Base-by-base conservation (phyloP, 495 filamentous ascomycete species). In the Trichoderma asperelloides region DNA sequence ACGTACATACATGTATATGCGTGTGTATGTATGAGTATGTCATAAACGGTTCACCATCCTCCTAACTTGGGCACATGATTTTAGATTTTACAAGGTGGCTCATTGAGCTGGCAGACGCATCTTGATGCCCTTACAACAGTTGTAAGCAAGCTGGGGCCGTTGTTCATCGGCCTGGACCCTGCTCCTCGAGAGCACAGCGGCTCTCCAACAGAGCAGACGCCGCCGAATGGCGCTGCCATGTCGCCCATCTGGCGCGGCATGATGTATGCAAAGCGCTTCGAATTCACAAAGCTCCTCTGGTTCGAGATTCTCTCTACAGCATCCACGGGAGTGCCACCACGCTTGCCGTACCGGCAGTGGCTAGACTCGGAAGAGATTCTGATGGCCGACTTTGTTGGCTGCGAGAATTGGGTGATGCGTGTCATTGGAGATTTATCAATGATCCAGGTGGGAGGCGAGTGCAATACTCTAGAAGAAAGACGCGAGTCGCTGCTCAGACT, bases 401-500 rank as follows among this genome's bases (percentile, higher is more conserved):
- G 55, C 21, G 9, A 60, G 23, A 60, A 60, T 30, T 60, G 55
- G 55, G 55, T 60, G 23, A 60, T 60, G 55, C 55, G 55, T 30
- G 55, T 30, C 23, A 60, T 60, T 60, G 55, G 55, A 13, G 55
- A 60, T 25, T 60, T 60, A 25, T 60, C 55, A 9, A 30, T 60
- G 27, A 60, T 60, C 21, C 23, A 60, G 23, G 23, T 16, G 9
- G 23, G 27, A 27, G 23, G 21, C 9, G 23, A 60, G 12, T 60
- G 55, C 25, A 18, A 12, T 13, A 21, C 23, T 18, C 9, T 13
- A 16, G 55, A 30, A 1, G 23, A 60, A 25, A 28, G 27, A 28
- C 23, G 55, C 27, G 27, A 28, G 23, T 28, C 55, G 55, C 55
- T 60, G 23, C 55, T 28, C 4, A 12, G 27, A 3, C 21, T 60